A percentile compares a stretch with the other conserved stretches of the same genome.
Evolutionary conservation across 1,284 basidiomycete species (phyloP).

Genomic region (Paramarasmius palmivorus): DNA sequence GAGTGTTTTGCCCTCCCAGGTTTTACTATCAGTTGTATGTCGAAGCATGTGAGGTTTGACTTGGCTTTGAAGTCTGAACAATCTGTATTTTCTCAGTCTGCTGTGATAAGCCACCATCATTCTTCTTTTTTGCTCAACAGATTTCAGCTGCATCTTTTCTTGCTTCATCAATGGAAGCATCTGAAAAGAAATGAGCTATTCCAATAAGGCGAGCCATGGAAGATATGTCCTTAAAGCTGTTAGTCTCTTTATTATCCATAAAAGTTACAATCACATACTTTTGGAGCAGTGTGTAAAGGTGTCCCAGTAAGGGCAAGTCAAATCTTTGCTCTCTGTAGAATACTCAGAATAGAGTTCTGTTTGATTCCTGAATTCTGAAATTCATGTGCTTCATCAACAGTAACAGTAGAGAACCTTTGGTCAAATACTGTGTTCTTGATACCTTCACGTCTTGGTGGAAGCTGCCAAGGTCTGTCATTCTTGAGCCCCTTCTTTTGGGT

Average conservation of each 20-base stretch:
- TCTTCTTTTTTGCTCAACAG: slow-evolving; percentile 21
- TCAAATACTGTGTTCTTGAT: slow-evolving; percentile 22
- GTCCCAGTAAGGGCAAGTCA: slow-evolving; percentile 31
- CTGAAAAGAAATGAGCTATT: slow-evolving; percentile 25
- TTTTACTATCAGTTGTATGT: slow-evolving; percentile 19
- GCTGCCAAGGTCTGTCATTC: slow-evolving; percentile 18
- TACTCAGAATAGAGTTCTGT: slow-evolving; percentile 20
- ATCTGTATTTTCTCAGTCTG: slow-evolving; percentile 6
- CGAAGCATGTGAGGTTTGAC: slow-evolving; percentile 23
- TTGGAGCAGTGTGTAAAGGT: slow-evolving; percentile 30
- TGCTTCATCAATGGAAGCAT: slow-evolving; percentile 20
- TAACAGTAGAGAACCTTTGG: slow-evolving; percentile 21
- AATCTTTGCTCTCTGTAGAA: slow-evolving; percentile 19
- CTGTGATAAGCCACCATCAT: slow-evolving; percentile 13
- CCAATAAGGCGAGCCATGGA: slow-evolving; percentile 27
- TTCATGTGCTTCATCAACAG: slow-evolving; percentile 30
- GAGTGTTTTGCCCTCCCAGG: slow-evolving; percentile 17
- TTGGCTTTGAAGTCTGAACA: slow-evolving; percentile 19
- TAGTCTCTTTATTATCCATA: background rate
- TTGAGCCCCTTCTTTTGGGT: slow-evolving; percentile 19
- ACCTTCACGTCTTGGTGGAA: slow-evolving; percentile 3
- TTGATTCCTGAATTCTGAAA: slow-evolving; percentile 25
- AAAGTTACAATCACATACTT: slow-evolving; percentile 20
- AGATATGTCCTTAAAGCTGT: slow-evolving; percentile 27
- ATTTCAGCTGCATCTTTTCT: slow-evolving; percentile 21